A percentile compares a stretch with the other conserved stretches of the same genome.
phyloP scores from a whole-genome alignment of 78 protist species.

The Dictyostelium capitatum region DNA sequence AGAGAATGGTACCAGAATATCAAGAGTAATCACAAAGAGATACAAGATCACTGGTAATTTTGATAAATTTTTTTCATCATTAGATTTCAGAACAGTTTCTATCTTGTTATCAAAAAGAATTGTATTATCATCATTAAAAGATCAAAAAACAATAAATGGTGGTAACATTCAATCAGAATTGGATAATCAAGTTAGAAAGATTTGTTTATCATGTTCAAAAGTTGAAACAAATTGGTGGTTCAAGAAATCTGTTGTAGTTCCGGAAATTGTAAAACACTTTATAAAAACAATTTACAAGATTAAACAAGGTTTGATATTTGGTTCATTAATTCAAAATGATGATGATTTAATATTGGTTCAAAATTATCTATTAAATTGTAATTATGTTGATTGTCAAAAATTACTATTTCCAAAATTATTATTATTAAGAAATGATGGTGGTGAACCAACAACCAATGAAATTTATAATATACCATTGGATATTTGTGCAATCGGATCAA shows the following conservation, averaged over 20 bases:
- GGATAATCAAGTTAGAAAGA: conserved; percentile 36
- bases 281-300: conserved; percentile 44
- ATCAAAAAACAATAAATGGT: not conserved
- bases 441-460: not conserved
- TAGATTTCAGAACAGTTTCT: conserved; percentile 29
- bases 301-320: conserved; percentile 38
- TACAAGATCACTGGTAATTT: conserved; percentile 48
- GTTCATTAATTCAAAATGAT: conserved; percentile 50
- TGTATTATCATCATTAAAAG: conserved; percentile 14
- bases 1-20: not conserved
- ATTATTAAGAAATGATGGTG: not conserved
- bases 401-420: conserved; percentile 47
- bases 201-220: conserved; percentile 8
- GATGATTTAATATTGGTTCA: conserved; percentile 40
- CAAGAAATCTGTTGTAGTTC: conserved; percentile 29
- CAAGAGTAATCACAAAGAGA: conserved; percentile 61
- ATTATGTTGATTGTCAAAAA: conserved; percentile 32
- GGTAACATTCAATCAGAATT: not conserved
- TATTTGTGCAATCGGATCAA: conserved; percentile 10
- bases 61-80: conserved; percentile 21
- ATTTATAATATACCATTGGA: conserved; percentile 9
- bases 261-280: conserved; percentile 23
- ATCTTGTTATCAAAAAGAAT: conserved; percentile 18
- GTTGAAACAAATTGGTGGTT: conserved; percentile 61
- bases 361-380: conserved; percentile 13